Evolutionary conservation across 2,329 filamentous ascomycete genomes (phyloP).

Genomic region (Penicillium sp.): DNA sequence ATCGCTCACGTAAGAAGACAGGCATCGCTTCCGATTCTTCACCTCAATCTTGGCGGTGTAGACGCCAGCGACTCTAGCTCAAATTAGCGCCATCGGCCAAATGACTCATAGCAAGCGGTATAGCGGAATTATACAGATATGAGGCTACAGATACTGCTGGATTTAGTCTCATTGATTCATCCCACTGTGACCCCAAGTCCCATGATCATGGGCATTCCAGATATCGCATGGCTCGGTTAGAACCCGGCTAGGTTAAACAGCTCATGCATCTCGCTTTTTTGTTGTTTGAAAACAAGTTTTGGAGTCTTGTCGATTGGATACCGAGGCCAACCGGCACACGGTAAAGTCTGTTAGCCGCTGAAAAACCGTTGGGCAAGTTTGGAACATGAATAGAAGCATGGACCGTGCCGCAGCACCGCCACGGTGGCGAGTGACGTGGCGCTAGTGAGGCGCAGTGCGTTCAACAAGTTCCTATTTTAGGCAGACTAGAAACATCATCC

Average conservation of each 20-base stretch:
- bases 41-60: constrained; percentile 4
- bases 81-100: constrained; percentile 5
- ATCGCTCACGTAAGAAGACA: no score
- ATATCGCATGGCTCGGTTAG: neutral
- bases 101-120: constrained; percentile 6
- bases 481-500: constrained; percentile 3
- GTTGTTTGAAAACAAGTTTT: constrained; percentile 5
- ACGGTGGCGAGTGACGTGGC: constrained; percentile 19
- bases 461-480: constrained; percentile 12
- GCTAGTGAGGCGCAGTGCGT: constrained; percentile 10
- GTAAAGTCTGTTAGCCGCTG: constrained; percentile 9
- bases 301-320: constrained; percentile 3
- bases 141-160: no score
- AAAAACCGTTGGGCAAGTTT: neutral
- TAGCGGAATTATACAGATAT: neutral
- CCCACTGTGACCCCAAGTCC: neutral
- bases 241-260: neutral
- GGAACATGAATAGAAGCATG: neutral
- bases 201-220: neutral
- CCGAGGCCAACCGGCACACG: neutral
- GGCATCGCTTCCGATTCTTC: neutral
- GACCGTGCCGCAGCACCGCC: constrained; percentile 1
- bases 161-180: no score
- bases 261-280: neutral
- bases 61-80: constrained; percentile 8